Conservation (phyloP, 495 filamentous ascomycete species). For the Hypomontagnella monticulosa region DNA sequence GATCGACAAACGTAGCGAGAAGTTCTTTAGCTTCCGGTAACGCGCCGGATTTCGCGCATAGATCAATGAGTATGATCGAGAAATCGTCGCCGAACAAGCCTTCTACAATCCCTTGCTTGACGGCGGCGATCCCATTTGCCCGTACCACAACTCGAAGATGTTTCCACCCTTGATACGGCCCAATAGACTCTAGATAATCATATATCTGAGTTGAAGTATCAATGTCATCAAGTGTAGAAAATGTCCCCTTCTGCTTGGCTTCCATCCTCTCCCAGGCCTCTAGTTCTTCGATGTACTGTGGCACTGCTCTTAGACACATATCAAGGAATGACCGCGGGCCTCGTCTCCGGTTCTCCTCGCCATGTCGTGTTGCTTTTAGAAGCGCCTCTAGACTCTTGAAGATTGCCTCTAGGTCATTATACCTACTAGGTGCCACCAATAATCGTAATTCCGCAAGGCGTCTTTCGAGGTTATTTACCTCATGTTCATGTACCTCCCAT, state of each 20-base stretch:
- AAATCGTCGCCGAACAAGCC: conserved; percentile 49
- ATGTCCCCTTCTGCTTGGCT: conserved; percentile 59
- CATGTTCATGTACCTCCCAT: conserved; percentile 8
- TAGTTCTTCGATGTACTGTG: conserved; percentile 69
- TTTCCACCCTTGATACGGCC: conserved; percentile 69
- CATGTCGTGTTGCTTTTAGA: conserved; percentile 54
- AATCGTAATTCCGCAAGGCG: conserved; percentile 31
- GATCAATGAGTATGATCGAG: conserved; percentile 49
- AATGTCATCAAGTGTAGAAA: conserved; percentile 49
- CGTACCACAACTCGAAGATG: conserved; percentile 71
- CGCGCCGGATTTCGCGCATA: conserved; percentile 53
- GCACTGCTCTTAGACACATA: conserved; percentile 70
- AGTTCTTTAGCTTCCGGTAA: conserved; percentile 54
- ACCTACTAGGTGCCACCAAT: conserved; percentile 17
- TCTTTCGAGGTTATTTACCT: conserved; percentile 36
- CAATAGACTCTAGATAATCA: conserved; percentile 70
- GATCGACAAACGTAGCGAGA: conserved; percentile 45
- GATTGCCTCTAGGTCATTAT: conserved; percentile 51
- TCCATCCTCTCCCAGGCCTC: conserved; percentile 62
- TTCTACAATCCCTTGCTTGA: conserved; percentile 51
- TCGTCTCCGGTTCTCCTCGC: conserved; percentile 38
- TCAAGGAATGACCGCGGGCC: conserved; percentile 69
- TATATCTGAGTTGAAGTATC: conserved; percentile 65
- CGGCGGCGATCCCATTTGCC: conserved; percentile 69
- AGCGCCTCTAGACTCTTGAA: conserved; percentile 60